These are phyloP conservation scores for Neonectria punicea DNA, from an alignment of 2,329 filamentous ascomycete species.

Conservation along the genomic window DNA sequence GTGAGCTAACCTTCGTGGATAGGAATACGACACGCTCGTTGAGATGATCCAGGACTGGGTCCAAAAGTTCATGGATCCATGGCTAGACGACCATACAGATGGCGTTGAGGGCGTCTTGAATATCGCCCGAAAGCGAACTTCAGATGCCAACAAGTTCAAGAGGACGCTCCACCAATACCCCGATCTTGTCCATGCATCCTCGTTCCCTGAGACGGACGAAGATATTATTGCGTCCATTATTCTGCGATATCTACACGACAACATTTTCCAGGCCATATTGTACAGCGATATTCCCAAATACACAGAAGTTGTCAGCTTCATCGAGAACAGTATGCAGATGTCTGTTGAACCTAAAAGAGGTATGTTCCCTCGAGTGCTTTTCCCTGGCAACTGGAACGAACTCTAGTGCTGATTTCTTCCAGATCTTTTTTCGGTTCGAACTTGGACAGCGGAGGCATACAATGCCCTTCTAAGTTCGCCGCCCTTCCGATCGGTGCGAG, in stretches of 20 bases:
- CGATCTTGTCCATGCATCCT: conserved; percentile 47
- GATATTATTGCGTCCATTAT: conserved; percentile 50
- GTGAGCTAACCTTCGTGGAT: conserved; percentile 21
- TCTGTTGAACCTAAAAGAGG: conserved; percentile 52
- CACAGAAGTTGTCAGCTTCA: conserved; percentile 45
- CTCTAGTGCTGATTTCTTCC: not conserved
- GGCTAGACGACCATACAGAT: conserved; percentile 43
- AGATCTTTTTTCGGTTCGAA: conserved; percentile 51
- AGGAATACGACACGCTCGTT: conserved; percentile 52
- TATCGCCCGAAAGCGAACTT: conserved; percentile 35
- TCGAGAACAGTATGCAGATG: conserved; percentile 49
- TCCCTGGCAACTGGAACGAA: not conserved
- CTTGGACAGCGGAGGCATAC: conserved; percentile 52
- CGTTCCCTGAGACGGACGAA: conserved; percentile 51
- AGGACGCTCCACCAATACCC: conserved; percentile 42
- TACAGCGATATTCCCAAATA: conserved; percentile 40
- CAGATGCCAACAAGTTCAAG: conserved; percentile 42
- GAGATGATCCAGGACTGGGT: conserved; percentile 50
- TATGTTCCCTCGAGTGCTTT: conserved; percentile 19
- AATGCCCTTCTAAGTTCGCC: conserved; percentile 48
- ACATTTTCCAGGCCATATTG: conserved; percentile 49
- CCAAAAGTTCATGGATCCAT: conserved; percentile 46
- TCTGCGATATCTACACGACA: conserved; percentile 49
- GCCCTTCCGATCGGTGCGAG: conserved; percentile 42
- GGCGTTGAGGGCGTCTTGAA: conserved; percentile 38